Conservation (phyloP, 768 basidiomycete genomes). For the Naematelia aurantialba region DNA sequence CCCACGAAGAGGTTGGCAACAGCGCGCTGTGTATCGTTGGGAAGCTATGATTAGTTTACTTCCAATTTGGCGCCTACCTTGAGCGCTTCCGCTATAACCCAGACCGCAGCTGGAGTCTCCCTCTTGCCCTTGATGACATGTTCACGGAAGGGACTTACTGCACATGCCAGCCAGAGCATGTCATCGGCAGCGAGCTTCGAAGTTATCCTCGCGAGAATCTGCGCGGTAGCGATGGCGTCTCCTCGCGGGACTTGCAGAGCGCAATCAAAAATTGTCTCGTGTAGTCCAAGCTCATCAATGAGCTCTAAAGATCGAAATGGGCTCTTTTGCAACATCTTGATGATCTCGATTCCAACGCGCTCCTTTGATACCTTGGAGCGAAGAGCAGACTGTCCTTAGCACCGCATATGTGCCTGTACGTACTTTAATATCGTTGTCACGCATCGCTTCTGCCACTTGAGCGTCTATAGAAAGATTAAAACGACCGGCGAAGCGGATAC, state of each 20-base stretch:
- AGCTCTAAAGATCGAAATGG: slow-evolving; percentile 70
- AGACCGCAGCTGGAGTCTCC: slow-evolving; percentile 59
- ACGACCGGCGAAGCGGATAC: slow-evolving; percentile 84
- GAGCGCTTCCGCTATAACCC: slow-evolving; percentile 73
- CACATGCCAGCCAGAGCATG: slow-evolving; percentile 73
- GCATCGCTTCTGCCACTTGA: slow-evolving; percentile 42
- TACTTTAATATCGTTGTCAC: slow-evolving; percentile 60
- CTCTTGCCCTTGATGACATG: slow-evolving; percentile 68
- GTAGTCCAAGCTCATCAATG: slow-evolving; percentile 70
- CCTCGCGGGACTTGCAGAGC: slow-evolving; percentile 42
- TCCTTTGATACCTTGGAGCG: slow-evolving; percentile 81
- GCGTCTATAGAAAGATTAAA: slow-evolving; percentile 68
- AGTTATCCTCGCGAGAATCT: slow-evolving; percentile 58
- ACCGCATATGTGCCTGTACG: slow-evolving; percentile 3
- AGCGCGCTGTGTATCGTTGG: slow-evolving; percentile 37
- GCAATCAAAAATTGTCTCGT: slow-evolving; percentile 52
- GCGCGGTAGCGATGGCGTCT: slow-evolving; percentile 58
- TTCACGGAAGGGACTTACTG: slow-evolving; percentile 66
- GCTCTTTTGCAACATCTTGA: slow-evolving; percentile 92
- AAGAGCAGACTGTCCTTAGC: slow-evolving; percentile 59
- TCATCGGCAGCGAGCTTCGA: slow-evolving; percentile 9
- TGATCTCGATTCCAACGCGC: slow-evolving; percentile 82
- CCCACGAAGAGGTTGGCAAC: slow-evolving; percentile 37
- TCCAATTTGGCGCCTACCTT: slow-evolving; percentile 54
- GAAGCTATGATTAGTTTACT: slow-evolving; percentile 25